Evolutionary conservation across 2,329 filamentous ascomycete species (phyloP).

Genomic region (Hypoxylon sp.): DNA sequence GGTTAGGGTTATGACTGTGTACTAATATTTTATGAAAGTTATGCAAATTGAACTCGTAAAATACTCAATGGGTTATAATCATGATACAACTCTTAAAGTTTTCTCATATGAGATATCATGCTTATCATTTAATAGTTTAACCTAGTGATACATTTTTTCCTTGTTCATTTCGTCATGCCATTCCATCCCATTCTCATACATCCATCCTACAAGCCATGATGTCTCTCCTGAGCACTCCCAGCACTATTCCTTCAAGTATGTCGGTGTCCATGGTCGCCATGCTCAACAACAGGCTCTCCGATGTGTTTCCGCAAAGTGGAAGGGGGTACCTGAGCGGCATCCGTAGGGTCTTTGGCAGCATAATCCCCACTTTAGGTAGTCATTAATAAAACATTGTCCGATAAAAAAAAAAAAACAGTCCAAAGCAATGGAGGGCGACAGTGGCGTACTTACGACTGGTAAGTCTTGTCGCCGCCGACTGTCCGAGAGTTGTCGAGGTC

Average conservation of each 20-base stretch:
- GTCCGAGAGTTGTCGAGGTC: slow-evolving; percentile 70
- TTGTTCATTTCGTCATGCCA: background rate
- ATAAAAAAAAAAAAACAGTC: background rate
- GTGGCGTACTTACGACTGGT: slow-evolving; percentile 59
- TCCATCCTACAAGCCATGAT: slow-evolving; percentile 48
- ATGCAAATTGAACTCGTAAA: background rate
- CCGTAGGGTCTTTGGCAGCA: slow-evolving; percentile 63
- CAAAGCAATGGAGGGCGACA: slow-evolving; percentile 12
- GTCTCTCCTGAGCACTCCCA: slow-evolving; percentile 64
- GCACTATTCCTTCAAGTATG: slow-evolving; percentile 63
- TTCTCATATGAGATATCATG: slow-evolving; percentile 6
- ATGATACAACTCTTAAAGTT: background rate
- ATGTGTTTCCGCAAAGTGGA: slow-evolving; percentile 66
- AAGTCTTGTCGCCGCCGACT: slow-evolving; percentile 67
- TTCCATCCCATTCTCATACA: background rate
- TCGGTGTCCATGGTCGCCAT: slow-evolving; percentile 61
- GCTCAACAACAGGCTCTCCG: slow-evolving; percentile 63
- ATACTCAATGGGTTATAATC: background rate
- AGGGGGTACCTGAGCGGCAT: slow-evolving; percentile 71
- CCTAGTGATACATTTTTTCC: slow-evolving; percentile 2
- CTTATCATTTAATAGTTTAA: slow-evolving; percentile 5
- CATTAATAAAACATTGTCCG: slow-evolving; percentile 24
- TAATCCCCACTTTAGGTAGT: slow-evolving; percentile 26
- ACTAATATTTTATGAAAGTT: too few relatives aligned
- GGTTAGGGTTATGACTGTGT: too few relatives aligned